These are phyloP conservation scores for Pseudognaphalium luteoalbum DNA, from an alignment of 129 eudicot genomes.

Conservation along the genomic window DNA sequence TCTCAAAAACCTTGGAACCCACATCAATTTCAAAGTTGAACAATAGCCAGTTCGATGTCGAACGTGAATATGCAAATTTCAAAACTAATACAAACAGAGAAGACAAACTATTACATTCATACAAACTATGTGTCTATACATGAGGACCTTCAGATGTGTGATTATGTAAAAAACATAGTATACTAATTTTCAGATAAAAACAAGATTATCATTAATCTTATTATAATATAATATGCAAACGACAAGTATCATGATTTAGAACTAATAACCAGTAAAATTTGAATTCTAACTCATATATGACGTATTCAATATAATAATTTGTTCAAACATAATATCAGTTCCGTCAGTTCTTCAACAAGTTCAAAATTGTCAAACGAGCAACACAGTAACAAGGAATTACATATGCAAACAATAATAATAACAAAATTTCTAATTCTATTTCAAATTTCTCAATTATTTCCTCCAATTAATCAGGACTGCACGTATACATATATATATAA, in stretches of 20 bases:
- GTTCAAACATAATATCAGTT: neutral
- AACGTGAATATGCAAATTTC: neutral
- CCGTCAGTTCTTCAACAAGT: neutral
- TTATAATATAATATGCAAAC: too few species aligned
- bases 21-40: too few species aligned
- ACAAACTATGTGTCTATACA: neutral
- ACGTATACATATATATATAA: neutral
- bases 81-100: neutral
- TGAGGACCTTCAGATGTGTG: neutral
- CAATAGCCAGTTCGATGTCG: too few species aligned
- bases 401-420: neutral
- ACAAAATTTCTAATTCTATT: neutral
- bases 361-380: too few species aligned
- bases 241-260: neutral
- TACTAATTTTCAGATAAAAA: neutral
- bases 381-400: neutral
- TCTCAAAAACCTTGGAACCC: neutral
- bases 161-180: neutral
- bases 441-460: neutral
- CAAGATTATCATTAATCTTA: neutral
- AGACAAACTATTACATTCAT: neutral
- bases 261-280: too few species aligned
- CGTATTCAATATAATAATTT: too few species aligned
- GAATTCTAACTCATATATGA: too few species aligned
- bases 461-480: neutral